Base-by-base conservation (phyloP, 768 basidiomycete species). In the Leccinum variicolor region DNA sequence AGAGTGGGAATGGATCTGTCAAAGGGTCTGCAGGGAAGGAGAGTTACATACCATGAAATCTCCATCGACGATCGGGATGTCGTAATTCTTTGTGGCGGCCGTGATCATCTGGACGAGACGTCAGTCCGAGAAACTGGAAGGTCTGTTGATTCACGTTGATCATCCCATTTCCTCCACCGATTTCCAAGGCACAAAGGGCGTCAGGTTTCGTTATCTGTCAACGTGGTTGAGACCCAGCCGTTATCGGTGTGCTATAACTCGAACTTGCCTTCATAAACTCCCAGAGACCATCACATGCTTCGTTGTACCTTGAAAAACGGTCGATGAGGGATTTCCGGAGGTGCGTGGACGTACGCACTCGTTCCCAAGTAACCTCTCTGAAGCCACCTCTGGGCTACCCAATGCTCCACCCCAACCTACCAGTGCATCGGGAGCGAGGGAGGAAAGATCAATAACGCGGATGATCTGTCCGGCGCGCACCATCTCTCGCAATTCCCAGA, bases 401-500 rank as follows among this genome's bases (percentile, higher is more conserved):
- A 83, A 72, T 9, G 66, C 67, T 5, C 78, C 77, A 21, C 76
- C 77, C 62, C 74, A 75, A 15, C 73, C 70, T 23, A 79, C 65
- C 21, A 77, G 39, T 3, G 77, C 79, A 34, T 81, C 79, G 23
- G 78, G 73, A 0, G 69, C 36, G 7, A 85, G 69, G 43, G 75
- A 72, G 10, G 71, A 68, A 14, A 79, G 63, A 58, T 83, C 81
- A 21, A 83, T 64, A 10, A 84, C 76, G 17, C 76, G 74, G 50
- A 83, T 74, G 4, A 63, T 64, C 6, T 73, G 72, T 6, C 84
- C 85, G 23, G 75, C 71, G 5, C 84, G 75, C 1, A 86, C 69
- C 58, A 84, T 74, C 61, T 85, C 81, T 36, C 83, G 74, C 8
- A 78, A 70, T 62, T 77, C 77, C 3, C 85, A 67, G 62, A 78